Base-by-base conservation (phyloP, 1,284 basidiomycete genomes). In the Leccinum holopus region DNA sequence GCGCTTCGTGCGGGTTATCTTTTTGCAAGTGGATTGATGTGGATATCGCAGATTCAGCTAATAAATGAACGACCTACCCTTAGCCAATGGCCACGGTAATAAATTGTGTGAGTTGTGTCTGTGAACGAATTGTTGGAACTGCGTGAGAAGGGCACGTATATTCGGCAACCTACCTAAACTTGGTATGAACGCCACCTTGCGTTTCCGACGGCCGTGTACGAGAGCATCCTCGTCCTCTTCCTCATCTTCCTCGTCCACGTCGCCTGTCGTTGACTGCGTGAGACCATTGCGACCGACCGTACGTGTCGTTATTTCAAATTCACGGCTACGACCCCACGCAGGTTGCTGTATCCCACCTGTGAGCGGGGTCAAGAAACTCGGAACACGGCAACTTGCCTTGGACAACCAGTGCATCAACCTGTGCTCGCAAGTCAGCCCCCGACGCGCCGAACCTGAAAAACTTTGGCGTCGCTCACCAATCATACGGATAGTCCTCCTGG, bases 351-450 rank as follows among this genome's bases (percentile, higher is more conserved):
- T 35, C 39, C 37, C 51, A 54, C 47, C 55, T 7, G 47, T 49
- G 47, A 49, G 47, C 47, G 47, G 47, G 21, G 47, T 5, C 7
- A 49, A 25, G 21, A 14, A 25, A 14, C 12, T 14, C 21, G 47
- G 12, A 49, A 25, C 12, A 21, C 47, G 47, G 21, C 35, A 5
- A 33, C 63, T 61, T 69, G 86, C 90, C 83, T 92, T 92, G 28
- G 90, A 82, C 55, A 92, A 79, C 90, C 90, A 92, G 70, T 92
- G 88, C 90, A 93, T 91, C 67, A 92, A 74, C 90, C 90, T 91
- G 68, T 18, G 49, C 21, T 14, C 21, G 37, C 57, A 57, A 21
- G n/a, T 65, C 55, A 66, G 66, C 41, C 18, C 32, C 55, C 57
- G 58, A 65, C 39, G 65, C 57, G 18, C 60, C 16, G 35, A 62